Evolutionary conservation across 2,329 filamentous ascomycete genomes (phyloP).

Genomic region (Aspergillus tanneri): DNA sequence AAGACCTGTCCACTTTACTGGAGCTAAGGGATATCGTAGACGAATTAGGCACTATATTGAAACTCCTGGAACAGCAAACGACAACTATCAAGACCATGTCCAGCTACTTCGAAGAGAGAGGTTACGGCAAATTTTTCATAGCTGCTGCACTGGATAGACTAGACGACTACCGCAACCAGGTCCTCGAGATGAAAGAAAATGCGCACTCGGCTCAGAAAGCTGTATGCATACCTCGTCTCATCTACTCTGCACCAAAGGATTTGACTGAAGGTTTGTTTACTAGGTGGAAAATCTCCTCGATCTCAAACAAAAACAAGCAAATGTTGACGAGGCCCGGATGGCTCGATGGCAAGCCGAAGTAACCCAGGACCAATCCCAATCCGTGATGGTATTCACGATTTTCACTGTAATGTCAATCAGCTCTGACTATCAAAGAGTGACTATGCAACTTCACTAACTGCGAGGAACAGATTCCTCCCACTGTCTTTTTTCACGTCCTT

Average conservation of each 20-base stretch:
- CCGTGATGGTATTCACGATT: conserved; percentile 58
- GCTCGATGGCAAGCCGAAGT: conserved; percentile 63
- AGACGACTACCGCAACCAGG: conserved; percentile 55
- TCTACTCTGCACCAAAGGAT: not conserved
- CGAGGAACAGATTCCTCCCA: conserved; percentile 52
- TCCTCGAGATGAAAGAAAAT: conserved; percentile 59
- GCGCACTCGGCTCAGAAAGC: conserved; percentile 60
- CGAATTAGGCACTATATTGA: conserved; percentile 58
- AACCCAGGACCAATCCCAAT: conserved; percentile 60
- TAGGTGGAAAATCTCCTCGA: conserved; percentile 65
- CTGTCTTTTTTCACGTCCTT: conserved; percentile 65
- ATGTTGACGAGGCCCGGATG: conserved; percentile 65
- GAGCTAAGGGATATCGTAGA: conserved; percentile 66
- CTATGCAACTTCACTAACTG: not conserved
- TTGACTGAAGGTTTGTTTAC: not conserved
- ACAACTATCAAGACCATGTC: conserved; percentile 47
- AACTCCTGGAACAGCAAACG: conserved; percentile 59
- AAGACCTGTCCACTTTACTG: conserved; percentile 62
- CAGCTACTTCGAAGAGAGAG: conserved; percentile 31
- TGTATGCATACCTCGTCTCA: conserved; percentile 33
- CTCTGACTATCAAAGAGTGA: not conserved
- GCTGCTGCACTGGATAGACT: conserved; percentile 54
- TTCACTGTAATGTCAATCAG: conserved; percentile 59
- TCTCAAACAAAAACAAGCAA: conserved; percentile 66
- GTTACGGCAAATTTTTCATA: conserved; percentile 53